Percentiles rank a stretch among this genome's conserved stretches.
Conservation (phyloP, 2,329 filamentous ascomycete genomes). For the Teratosphaeria nubilosa region DNA sequence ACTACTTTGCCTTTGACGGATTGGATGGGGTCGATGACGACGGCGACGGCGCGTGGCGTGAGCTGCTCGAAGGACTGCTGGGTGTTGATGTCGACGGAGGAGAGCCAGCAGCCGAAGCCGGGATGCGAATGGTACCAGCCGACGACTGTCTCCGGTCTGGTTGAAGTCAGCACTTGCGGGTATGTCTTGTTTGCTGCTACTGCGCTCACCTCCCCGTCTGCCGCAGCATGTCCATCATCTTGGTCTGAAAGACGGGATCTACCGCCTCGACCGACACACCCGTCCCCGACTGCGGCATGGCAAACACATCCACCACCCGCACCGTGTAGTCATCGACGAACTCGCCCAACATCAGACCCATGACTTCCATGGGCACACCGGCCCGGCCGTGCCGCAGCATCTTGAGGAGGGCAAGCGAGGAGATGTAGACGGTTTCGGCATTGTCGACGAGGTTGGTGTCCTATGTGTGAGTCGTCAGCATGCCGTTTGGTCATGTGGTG, state of each 20-base stretch:
- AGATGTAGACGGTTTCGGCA: slow-evolving; percentile 98
- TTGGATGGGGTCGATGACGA: slow-evolving; percentile 97
- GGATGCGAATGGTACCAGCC: slow-evolving; percentile 99
- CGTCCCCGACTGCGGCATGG: slow-evolving; percentile 97
- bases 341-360: slow-evolving; percentile 97
- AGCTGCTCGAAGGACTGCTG: slow-evolving; percentile 99
- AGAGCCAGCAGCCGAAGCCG: slow-evolving; percentile 98
- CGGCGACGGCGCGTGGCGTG: slow-evolving; percentile 89
- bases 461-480: slow-evolving; percentile 36
- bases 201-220: slow-evolving; percentile 78
- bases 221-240: slow-evolving; percentile 99
- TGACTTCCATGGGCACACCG: slow-evolving; percentile 99
- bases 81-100: slow-evolving; percentile 97
- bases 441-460: slow-evolving; percentile 96
- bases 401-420: slow-evolving; percentile 90
- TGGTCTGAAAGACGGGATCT: slow-evolving; percentile 96
- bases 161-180: not conserved
- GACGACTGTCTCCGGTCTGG: slow-evolving; percentile 87
- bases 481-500: not conserved
- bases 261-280: slow-evolving; percentile 97
- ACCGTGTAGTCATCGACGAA: slow-evolving; percentile 99
- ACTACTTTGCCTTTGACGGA: slow-evolving; percentile 99
- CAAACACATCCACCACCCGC: slow-evolving; percentile 95
- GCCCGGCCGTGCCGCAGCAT: slow-evolving; percentile 97
- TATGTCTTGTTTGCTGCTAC: not conserved